A percentile compares a stretch with the other conserved stretches of the same genome.
Evolutionary conservation across 495 filamentous ascomycete genomes (phyloP).

Genomic region (Xylaria bambusicola): DNA sequence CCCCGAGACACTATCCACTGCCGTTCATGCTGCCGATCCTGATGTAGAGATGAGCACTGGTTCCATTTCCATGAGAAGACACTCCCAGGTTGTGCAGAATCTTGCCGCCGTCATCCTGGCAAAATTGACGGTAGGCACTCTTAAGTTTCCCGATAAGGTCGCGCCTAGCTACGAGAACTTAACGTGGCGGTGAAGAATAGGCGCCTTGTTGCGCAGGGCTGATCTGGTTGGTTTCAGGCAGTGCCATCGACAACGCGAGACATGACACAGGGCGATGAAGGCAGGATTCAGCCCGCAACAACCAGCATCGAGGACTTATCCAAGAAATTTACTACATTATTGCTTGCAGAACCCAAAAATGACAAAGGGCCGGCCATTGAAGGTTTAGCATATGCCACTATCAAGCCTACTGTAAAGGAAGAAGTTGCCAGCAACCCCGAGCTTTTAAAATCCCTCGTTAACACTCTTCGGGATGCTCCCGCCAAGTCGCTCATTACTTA

Average conservation of each 20-base stretch:
- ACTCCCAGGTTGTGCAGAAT: constrained; percentile 53
- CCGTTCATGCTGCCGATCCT: constrained; percentile 40
- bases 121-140: constrained; percentile 63
- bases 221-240: constrained; percentile 54
- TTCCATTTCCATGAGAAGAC: constrained; percentile 49
- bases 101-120: constrained; percentile 85
- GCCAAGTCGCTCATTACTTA: constrained; percentile 73
- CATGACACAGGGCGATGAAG: constrained; percentile 45
- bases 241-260: constrained; percentile 39
- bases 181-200: constrained; percentile 24
- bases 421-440: constrained; percentile 63
- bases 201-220: constrained; percentile 33
- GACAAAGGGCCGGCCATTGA: constrained; percentile 72
- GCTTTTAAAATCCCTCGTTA: constrained; percentile 68
- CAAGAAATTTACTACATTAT: constrained; percentile 73
- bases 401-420: constrained; percentile 82
- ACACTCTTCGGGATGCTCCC: constrained; percentile 59
- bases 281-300: constrained; percentile 47
- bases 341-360: constrained; percentile 61
- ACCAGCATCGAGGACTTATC: constrained; percentile 72
- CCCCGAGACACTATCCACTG: constrained; percentile 60
- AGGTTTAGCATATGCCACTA: constrained; percentile 87
- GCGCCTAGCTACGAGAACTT: constrained; percentile 24
- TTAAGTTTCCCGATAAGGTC: constrained; percentile 24
- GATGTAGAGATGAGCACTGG: constrained; percentile 39